phyloP scores from a whole-genome alignment of 2,329 filamentous ascomycete genomes.

The Sarocladium kiliense region DNA sequence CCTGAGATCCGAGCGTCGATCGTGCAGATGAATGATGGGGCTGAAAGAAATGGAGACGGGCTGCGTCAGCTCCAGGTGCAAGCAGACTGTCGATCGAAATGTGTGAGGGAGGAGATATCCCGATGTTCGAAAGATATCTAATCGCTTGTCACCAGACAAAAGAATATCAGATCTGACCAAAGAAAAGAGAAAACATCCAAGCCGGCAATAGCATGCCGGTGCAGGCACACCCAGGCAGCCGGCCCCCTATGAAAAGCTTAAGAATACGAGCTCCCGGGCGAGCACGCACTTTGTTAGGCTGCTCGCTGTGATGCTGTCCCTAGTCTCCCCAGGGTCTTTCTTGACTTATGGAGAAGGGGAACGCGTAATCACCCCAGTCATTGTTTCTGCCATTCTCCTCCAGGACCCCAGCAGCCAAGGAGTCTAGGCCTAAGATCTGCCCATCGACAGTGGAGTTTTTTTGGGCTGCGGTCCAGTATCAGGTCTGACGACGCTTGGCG shows the following conservation, averaged over 20 bases:
- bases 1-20: conserved; percentile 4
- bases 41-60: neutral
- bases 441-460: neutral
- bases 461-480: no score
- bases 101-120: neutral
- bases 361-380: neutral
- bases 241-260: neutral
- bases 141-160: neutral
- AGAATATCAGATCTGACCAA: neutral
- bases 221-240: no score
- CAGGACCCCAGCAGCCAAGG: neutral
- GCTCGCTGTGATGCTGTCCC: neutral
- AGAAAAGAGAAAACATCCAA: no score
- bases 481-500: no score
- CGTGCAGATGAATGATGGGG: neutral
- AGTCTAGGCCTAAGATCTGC: neutral
- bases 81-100: neutral
- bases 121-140: neutral
- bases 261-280: no score
- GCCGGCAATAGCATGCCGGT: neutral
- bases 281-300: no score
- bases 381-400: no score
- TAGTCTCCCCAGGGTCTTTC: neutral
- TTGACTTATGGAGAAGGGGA: neutral
- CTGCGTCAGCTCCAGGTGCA: neutral